These are phyloP conservation scores for Paxillus ammoniavirescens DNA, from an alignment of 768 basidiomycete genomes.

Conservation along the genomic window DNA sequence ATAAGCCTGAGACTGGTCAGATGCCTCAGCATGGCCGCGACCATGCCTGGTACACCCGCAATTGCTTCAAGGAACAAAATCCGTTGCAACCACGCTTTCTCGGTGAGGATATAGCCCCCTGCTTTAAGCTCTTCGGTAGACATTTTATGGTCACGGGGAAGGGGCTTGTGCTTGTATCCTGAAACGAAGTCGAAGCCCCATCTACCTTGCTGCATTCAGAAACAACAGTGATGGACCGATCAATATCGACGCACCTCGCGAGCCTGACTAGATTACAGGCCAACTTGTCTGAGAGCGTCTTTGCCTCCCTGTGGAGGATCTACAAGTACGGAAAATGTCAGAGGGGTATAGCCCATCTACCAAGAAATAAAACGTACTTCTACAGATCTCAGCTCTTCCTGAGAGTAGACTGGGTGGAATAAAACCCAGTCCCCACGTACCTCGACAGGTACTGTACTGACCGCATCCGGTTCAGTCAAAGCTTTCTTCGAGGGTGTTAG, in stretches of 20 bases:
- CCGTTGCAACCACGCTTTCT: constrained; percentile 71
- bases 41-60: constrained; percentile 96
- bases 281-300: constrained; percentile 69
- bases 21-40: constrained; percentile 86
- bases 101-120: constrained; percentile 70
- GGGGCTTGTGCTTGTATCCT: constrained; percentile 74
- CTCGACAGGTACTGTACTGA: constrained; percentile 53
- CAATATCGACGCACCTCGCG: constrained; percentile 36
- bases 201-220: constrained; percentile 32
- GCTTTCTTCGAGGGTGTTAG: constrained; percentile 13
- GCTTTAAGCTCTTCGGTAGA: constrained; percentile 70
- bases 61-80: constrained; percentile 81
- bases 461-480: constrained; percentile 36
- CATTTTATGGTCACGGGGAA: constrained; percentile 62
- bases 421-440: constrained; percentile 84
- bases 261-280: constrained; percentile 63
- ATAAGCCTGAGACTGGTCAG: constrained; percentile 85
- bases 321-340: constrained; percentile 23
- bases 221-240: constrained; percentile 3
- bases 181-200: constrained; percentile 81
- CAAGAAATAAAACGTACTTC: constrained; percentile 41
- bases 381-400: constrained; percentile 69
- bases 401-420: constrained; percentile 89
- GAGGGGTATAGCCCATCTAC: background rate
- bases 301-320: constrained; percentile 70